Percentiles rank a stretch among this genome's conserved stretches.
Conservation (phyloP, 768 basidiomycete species). For the Cyclocybe cylindracea region DNA sequence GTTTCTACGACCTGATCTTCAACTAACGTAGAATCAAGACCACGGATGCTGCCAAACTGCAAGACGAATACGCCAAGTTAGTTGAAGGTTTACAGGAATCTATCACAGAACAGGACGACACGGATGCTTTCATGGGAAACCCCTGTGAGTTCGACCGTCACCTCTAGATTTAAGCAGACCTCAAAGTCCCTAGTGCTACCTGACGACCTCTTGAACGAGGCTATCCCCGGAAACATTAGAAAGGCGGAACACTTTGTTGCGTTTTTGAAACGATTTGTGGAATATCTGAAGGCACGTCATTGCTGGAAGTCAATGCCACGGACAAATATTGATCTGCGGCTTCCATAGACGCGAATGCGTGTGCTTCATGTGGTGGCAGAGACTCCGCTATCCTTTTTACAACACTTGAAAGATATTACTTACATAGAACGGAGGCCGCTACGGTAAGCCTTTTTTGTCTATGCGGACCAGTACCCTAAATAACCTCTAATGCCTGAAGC, state of each 20-base stretch:
- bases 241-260: slow-evolving; percentile 99
- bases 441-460: slow-evolving; percentile 51
- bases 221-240: slow-evolving; percentile 96
- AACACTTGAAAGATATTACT: slow-evolving; percentile 98
- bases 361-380: slow-evolving; percentile 99
- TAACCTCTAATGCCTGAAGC: slow-evolving; percentile 37
- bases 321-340: neutral
- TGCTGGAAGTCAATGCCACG: neutral
- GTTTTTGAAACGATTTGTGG: slow-evolving; percentile 96
- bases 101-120: slow-evolving; percentile 52
- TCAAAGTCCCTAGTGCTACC: slow-evolving; percentile 67
- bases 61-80: slow-evolving; percentile 94
- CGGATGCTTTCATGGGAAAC: slow-evolving; percentile 87
- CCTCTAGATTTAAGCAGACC: neutral
- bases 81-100: slow-evolving; percentile 92
- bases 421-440: slow-evolving; percentile 95
- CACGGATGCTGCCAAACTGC: slow-evolving; percentile 90
- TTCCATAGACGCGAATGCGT: slow-evolving; percentile 88
- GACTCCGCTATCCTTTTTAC: slow-evolving; percentile 94
- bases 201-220: slow-evolving; percentile 92
- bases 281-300: slow-evolving; percentile 85
- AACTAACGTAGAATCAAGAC: slow-evolving; percentile 75
- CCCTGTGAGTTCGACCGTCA: slow-evolving; percentile 55
- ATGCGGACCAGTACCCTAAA: neutral
- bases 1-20: neutral